Evolutionary conservation across 176 grass and related monocot genomes (phyloP), one percentile per base, ranked within the genome.

Genomic region (Cenchrus americanus): DNA sequence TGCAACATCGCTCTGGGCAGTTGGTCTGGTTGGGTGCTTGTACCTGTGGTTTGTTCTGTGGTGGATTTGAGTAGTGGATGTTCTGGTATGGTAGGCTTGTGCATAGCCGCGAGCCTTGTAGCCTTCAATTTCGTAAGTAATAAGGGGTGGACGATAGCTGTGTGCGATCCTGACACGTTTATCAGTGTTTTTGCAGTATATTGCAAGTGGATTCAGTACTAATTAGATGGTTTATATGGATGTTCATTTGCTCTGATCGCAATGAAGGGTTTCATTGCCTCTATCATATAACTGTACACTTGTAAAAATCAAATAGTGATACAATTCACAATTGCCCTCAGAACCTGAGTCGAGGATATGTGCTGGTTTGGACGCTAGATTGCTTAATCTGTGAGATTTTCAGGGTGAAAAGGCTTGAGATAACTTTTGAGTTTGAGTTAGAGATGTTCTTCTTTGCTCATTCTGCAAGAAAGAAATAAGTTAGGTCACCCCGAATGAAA

Each of bases 271-370:
- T 59, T 10, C 43, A 10, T 79, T 1, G 70, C n/a, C 22, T 51
- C 18, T 51, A 5, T 2, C 24, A 4, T 55, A 1, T 53, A 9
- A 12, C 76, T 67, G 1, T 54, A n/a, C n/a, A 76, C 11, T 27
- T 77, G 30, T 66, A 30, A 77, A n/a, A 66, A 55, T 27, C 67
- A 54, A 59, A 22, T 78, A 41, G 26, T 13, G 69, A 46, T 30
- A 14, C 18, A 52, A 4, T 49, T 5, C 14, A 18, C 18, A 65
- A 65, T 4, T 14, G 44, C 17, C 21, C 14, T 72, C 46, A 51
- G 46, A 27, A 17, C 13, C 19, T 65, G 13, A 73, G 17, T 55
- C 30, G 15, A 34, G 5, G 65, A 54, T 66, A 27, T 18, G 26
- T 71, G 12, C 22, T 65, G 22, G 4, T 72, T 73, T 70, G 55